phyloP scores from a whole-genome alignment of 306 rosid genomes.

The Sindora glabra region DNA sequence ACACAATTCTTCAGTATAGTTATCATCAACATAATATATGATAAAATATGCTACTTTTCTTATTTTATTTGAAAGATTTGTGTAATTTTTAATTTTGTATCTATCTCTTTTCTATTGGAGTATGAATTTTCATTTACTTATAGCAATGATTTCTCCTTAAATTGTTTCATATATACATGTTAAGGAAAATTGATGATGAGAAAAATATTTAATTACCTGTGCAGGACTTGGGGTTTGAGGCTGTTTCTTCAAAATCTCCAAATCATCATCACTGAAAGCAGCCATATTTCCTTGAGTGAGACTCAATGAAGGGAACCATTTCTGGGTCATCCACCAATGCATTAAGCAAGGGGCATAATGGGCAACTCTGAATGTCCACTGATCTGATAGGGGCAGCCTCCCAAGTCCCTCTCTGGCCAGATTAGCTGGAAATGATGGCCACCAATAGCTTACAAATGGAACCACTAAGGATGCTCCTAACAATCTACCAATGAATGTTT shows the following conservation, averaged over 20 bases:
- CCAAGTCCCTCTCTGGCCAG: constrained; percentile 25
- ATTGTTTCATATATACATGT: too few relatives aligned
- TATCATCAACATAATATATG: too few relatives aligned
- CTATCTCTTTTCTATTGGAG: too few relatives aligned
- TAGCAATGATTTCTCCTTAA: too few relatives aligned
- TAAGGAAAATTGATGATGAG: neutral
- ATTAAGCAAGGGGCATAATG: constrained; percentile 65
- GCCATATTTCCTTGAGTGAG: neutral
- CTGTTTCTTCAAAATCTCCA: constrained; percentile 28
- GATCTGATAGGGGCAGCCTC: constrained; percentile 27
- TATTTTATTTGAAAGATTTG: too few relatives aligned
- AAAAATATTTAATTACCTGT: constrained; percentile 27
- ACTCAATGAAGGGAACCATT: constrained; percentile 54
- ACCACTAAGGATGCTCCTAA: constrained; percentile 64
- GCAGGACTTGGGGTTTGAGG: constrained; percentile 19
- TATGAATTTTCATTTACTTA: too few relatives aligned
- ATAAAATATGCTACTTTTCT: too few relatives aligned
- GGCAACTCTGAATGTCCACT: constrained; percentile 47
- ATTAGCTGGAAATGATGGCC: constrained; percentile 47
- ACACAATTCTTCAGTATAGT: too few relatives aligned
- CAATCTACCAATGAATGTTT: constrained; percentile 43
- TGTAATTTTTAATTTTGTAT: too few relatives aligned
- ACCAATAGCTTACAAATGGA: constrained; percentile 70
- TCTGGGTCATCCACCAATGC: constrained; percentile 81
- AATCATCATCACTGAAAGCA: constrained; percentile 29